Percentiles rank a stretch among this genome's conserved stretches.
Evolutionary conservation across 2,329 filamentous ascomycete genomes (phyloP).

Genomic region (Neonectria coccinea): DNA sequence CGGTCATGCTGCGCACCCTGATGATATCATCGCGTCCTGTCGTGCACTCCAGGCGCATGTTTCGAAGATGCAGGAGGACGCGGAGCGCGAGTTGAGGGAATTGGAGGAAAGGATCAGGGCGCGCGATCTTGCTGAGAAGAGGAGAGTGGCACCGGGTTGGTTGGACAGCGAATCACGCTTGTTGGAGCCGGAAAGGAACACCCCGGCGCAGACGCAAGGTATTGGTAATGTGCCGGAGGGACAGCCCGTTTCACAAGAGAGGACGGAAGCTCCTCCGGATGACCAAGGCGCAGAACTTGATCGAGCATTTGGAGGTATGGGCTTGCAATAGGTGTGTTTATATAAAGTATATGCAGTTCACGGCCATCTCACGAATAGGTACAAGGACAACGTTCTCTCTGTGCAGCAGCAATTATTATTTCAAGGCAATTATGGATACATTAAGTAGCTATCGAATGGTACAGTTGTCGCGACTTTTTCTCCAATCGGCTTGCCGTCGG

Average conservation of each 20-base stretch:
- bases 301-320: constrained; percentile 66
- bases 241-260: constrained; percentile 29
- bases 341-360: constrained; percentile 10
- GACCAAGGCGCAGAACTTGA: constrained; percentile 69
- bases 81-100: constrained; percentile 72
- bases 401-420: constrained; percentile 15
- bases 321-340: constrained; percentile 43
- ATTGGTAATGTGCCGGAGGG: constrained; percentile 32
- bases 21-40: constrained; percentile 87
- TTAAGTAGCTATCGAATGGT: constrained; percentile 21
- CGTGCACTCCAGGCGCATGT: constrained; percentile 82
- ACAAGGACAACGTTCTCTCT: constrained; percentile 13
- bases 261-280: constrained; percentile 49
- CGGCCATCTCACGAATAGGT: constrained; percentile 29
- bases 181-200: constrained; percentile 72
- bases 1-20: constrained; percentile 86
- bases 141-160: constrained; percentile 83
- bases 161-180: constrained; percentile 79
- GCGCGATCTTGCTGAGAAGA: constrained; percentile 81
- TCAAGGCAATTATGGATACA: constrained; percentile 24
- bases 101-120: constrained; percentile 76
- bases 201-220: constrained; percentile 47
- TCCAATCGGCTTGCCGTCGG: not conserved
- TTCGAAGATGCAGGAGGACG: constrained; percentile 73
- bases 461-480: constrained; percentile 6